A percentile compares a stretch with the other conserved stretches of the same genome.
phyloP scores from a whole-genome alignment of 2,329 filamentous ascomycete genomes.

The Aciculosporium take region DNA sequence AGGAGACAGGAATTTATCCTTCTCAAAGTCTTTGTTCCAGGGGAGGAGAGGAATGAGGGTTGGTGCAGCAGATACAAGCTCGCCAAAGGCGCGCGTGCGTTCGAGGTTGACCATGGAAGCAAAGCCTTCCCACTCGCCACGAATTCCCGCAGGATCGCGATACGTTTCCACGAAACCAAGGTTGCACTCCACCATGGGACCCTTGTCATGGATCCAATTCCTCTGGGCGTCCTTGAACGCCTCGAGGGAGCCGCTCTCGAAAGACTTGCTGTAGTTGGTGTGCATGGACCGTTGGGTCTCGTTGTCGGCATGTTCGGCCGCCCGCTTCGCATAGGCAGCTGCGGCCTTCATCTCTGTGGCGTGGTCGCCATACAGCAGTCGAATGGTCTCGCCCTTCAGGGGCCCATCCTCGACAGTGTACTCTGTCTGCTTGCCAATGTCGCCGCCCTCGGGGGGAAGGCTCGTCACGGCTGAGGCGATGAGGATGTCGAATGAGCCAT shows the following conservation, averaged over 20 bases:
- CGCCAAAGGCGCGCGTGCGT: conserved; percentile 73
- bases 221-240: conserved; percentile 70
- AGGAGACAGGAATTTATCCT: conserved; percentile 86
- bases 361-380: conserved; percentile 62
- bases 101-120: conserved; percentile 80
- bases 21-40: conserved; percentile 82
- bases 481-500: conserved; percentile 54
- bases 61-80: conserved; percentile 69
- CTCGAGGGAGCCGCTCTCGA: conserved; percentile 57
- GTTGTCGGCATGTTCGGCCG: conserved; percentile 55
- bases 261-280: conserved; percentile 59
- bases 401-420: conserved; percentile 45
- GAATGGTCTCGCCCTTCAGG: conserved; percentile 53
- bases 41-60: conserved; percentile 77
- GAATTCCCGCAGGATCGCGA: conserved; percentile 64
- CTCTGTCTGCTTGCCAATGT: conserved; percentile 51
- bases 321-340: conserved; percentile 51
- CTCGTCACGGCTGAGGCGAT: conserved; percentile 54
- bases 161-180: conserved; percentile 81
- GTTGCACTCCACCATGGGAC: conserved; percentile 66
- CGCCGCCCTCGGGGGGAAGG: conserved; percentile 48
- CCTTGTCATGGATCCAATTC: conserved; percentile 71
- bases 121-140: conserved; percentile 78
- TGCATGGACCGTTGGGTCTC: conserved; percentile 63
- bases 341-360: conserved; percentile 56